Base-by-base conservation (phyloP, 441 rosid species). In the Gossypium laxum region DNA sequence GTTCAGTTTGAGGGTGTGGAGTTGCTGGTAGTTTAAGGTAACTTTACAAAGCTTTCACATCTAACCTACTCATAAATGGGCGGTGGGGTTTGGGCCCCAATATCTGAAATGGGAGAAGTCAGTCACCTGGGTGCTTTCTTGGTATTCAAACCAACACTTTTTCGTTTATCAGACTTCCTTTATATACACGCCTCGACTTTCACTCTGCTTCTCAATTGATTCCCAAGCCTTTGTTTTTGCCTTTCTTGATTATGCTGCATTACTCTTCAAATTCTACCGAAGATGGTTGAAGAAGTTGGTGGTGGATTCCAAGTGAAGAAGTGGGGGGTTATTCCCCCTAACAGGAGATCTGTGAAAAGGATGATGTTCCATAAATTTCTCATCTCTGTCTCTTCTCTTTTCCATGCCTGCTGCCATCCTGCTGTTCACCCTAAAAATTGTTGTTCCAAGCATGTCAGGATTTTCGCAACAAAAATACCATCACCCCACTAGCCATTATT, bases 331-430 rank as follows among this genome's bases (percentile, higher is more conserved):
- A 28, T 77, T 45, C 80, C 74, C 0, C 50, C 52, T 2, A 77
- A 32, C 34, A 73, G 67, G 48, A 77, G 61, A 69, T 72, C 45
- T 45, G 76, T 77, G 8, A 72, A 76, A 38, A 67, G 22, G n/a
- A 51, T 76, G 65, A 60, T 72, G 21, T 54, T 72, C 19, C 45
- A 72, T 55, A 2, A 34, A 11, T 10, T 74, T 21, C 10, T 67
- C 62, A 4, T 32, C 12, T 34, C 59, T 43, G 17, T 72, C 52
- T 12, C 52, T 32, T 70, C 59, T 47, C 32, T 63, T 38, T 63
- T 22, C 8, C 12, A 3, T 1, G 34, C 69, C 14, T 10, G 6
- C 4, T 15, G 19, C 61, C 21, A 43, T 14, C 17, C 58, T 59
- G 30, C 3, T 65, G 69, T 56, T 5, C 43, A 58, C 26, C 43